phyloP scores from a whole-genome alignment of 495 filamentous ascomycete species.

The Ramalina peruviana region DNA sequence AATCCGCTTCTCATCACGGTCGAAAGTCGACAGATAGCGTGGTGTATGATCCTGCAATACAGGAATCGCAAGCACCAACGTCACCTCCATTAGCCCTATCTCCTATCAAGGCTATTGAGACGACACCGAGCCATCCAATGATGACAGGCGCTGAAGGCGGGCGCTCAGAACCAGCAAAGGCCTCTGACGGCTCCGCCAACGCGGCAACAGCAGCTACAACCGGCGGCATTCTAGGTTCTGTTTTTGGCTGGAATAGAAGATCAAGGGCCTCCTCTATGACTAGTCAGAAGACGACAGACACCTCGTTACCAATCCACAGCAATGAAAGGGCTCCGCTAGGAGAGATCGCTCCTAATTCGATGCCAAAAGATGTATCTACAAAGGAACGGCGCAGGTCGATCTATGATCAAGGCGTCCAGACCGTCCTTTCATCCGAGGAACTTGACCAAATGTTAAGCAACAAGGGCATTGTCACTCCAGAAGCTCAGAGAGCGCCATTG shows the following conservation, averaged over 20 bases:
- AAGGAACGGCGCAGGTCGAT: slow-evolving; percentile 17
- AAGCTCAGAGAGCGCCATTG: slow-evolving; percentile 25
- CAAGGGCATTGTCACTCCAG: slow-evolving; percentile 12
- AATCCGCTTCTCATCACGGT: slow-evolving; percentile 1
- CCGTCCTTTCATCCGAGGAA: slow-evolving; percentile 54
- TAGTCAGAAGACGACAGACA: slow-evolving; percentile 25
- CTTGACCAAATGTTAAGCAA: slow-evolving; percentile 53
- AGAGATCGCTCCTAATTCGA: slow-evolving; percentile 33
- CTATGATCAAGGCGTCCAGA: slow-evolving; percentile 62
- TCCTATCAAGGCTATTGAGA: slow-evolving; percentile 28
- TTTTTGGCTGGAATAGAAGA: slow-evolving; percentile 26
- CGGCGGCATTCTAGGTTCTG: slow-evolving; percentile 28
- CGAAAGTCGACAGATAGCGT: background rate
- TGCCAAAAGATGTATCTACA: slow-evolving; percentile 5
- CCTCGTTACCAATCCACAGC: slow-evolving; percentile 27
- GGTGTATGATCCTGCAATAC: background rate
- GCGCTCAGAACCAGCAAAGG: background rate
- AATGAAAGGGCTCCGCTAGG: slow-evolving; percentile 27
- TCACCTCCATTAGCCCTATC: slow-evolving; percentile 21
- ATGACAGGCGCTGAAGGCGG: background rate
- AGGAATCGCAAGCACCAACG: background rate
- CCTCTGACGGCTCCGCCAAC: background rate
- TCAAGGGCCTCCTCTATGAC: slow-evolving; percentile 19
- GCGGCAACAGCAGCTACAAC: background rate
- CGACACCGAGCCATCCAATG: slow-evolving; percentile 21